phyloP scores from a whole-genome alignment of 371 early-diverging fungal species.

The Mortierella sp. region DNA sequence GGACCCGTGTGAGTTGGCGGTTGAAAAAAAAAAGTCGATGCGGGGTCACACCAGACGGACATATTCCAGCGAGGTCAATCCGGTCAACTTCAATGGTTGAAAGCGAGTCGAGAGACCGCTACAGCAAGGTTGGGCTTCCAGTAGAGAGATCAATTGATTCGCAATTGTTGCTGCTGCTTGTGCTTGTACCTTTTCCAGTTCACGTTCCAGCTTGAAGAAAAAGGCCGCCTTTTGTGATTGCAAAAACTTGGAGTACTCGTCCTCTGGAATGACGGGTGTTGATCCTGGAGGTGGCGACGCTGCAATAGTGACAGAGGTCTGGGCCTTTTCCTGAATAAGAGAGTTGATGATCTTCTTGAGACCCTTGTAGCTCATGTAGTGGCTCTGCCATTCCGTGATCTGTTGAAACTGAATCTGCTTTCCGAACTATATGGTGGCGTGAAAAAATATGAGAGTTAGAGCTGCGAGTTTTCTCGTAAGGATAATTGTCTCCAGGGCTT shows the following conservation, averaged over 20 bases:
- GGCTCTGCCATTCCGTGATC: conserved; percentile 91
- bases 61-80: background rate
- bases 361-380: conserved; percentile 95
- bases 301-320: conserved; percentile 58
- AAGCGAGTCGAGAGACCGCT: background rate
- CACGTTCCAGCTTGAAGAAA: conserved; percentile 87
- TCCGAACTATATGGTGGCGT: conserved; percentile 81
- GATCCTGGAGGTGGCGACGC: conserved; percentile 60
- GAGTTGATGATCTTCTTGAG: conserved; percentile 96
- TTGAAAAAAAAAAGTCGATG: conserved; percentile 10
- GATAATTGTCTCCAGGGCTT: background rate
- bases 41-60: conserved; percentile 2
- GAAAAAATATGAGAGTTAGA: background rate
- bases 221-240: conserved; percentile 88
- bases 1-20: conserved; percentile 12
- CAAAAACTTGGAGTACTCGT: conserved; percentile 66
- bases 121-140: background rate
- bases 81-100: background rate
- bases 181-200: conserved; percentile 79
- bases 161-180: background rate
- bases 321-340: conserved; percentile 60
- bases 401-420: conserved; percentile 95
- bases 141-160: background rate
- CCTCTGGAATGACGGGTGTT: conserved; percentile 57
- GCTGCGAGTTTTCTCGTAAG: background rate